Conservation (phyloP, 2,329 filamentous ascomycete species). For the Niveomyces coronatus region DNA sequence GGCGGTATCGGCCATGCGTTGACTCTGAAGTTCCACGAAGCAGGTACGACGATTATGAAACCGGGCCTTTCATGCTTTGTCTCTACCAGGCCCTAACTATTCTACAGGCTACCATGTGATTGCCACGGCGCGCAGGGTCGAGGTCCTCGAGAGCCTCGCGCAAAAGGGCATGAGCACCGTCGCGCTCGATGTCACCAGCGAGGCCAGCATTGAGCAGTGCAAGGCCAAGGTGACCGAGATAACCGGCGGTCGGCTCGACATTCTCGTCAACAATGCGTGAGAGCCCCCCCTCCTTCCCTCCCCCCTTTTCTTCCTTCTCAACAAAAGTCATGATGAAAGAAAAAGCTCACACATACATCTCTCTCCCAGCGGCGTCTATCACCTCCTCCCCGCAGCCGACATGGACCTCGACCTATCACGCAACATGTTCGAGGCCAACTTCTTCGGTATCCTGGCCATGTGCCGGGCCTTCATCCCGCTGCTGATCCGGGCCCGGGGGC, state of each 20-base stretch:
- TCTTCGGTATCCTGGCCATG: constrained; percentile 45
- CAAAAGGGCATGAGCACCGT: constrained; percentile 38
- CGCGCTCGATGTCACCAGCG: constrained; percentile 42
- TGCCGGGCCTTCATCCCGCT: constrained; percentile 37
- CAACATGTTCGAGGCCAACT: neutral
- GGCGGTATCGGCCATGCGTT: constrained; percentile 40
- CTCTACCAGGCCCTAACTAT: too few species aligned
- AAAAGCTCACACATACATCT: neutral
- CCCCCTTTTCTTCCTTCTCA: too few species aligned
- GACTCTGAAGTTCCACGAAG: constrained; percentile 33
- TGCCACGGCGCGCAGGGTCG: constrained; percentile 41
- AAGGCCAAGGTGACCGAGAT: constrained; percentile 35
- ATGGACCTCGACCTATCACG: neutral
- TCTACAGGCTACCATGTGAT: constrained; percentile 46
- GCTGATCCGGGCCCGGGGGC: neutral
- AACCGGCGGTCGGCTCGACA: constrained; percentile 43
- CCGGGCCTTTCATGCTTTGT: too few species aligned
- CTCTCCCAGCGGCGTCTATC: neutral
- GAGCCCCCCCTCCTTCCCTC: constrained; percentile 10
- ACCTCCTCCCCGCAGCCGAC: neutral
- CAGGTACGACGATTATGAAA: too few species aligned
- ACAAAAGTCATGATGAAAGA: too few species aligned
- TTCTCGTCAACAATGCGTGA: constrained; percentile 51
- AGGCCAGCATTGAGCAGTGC: constrained; percentile 39
- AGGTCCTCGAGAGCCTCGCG: constrained; percentile 36